Evolutionary conservation across 2,329 filamentous ascomycete genomes (phyloP), one percentile per base, ranked within the genome.

Genomic region (Teratosphaeria nubilosa): DNA sequence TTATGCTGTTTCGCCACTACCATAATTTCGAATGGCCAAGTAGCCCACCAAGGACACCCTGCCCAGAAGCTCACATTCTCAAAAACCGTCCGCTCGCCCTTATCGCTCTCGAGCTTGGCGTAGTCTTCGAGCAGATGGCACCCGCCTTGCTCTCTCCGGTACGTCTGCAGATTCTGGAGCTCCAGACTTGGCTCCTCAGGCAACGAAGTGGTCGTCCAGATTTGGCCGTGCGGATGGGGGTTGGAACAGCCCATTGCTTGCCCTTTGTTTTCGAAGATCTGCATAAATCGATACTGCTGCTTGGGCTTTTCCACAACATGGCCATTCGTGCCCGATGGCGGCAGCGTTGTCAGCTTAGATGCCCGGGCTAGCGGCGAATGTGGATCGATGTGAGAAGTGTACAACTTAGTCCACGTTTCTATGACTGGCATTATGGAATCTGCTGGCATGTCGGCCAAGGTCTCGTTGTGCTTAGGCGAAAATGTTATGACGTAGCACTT

Each of bases 191-290:
- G 90, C 74, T 99, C 94, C 71, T 97, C 91, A 0, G 94, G 94
- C 65, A 96, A 77, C 6, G 86, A 87, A 24, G 90, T 96, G 0
- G 91, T 95, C 1, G 90, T 94, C 94, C 94, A 99, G 62, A 96
- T 81, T 73, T 99, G 94, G 59, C 94, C 92, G 75, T 99, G 94
- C 0, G 94, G 94, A 73, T 99, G 94, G 0, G 94, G 94, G 73
- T 99, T 99, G 1, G 92, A 97, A 78, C 94, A 99, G 55, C 94
- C 94, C 94, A 99, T 99, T 11, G 92, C 90, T 0, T 88, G 85
- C 55, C 94, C 94, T 76, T 99, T 99, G 79, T 99, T 99, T 77
- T 99, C 94, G 63, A 99, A 99, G 63, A 99, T 97, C 72, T 99
- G 94, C 91, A 99, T 96, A 76, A 95, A 97, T 56, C 88, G 84